Evolutionary conservation across 495 filamentous ascomycete species (phyloP), one percentile per base, ranked within the genome.

Genomic region (Penicillium turbatum): DNA sequence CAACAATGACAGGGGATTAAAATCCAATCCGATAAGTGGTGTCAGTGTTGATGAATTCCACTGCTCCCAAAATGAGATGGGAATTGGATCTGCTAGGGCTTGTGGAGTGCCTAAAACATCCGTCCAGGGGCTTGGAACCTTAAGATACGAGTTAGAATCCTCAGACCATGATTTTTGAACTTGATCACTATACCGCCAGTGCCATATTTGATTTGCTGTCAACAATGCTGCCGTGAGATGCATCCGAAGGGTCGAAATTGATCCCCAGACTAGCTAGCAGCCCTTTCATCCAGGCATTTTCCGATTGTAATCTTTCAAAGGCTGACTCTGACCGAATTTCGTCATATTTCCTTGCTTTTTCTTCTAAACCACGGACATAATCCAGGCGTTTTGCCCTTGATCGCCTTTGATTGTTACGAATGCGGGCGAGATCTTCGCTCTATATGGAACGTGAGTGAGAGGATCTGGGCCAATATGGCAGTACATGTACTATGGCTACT

Each of bases 361-460:
- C 26, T 38, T 59, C 56, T n/a, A 59, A 32, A n/a, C 39, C 44
- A 5, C 30, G 45, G 13, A 59, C 27, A 26, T 59, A 59, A 16
- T 51, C 45, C 8, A 43, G 37, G 5, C 31, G 34, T 10, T 51
- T 53, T 37, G 48, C 44, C 26, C 56, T 53, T 29, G 34, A 59
- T 38, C 47, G 54, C 21, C 56, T 38, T 32, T 59, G 56, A 34
- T 59, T 59, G 42, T 55, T 45, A 35, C 56, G 56, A 31, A 55
- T 38, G 26, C 56, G 51, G 40, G 52, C 51, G 19, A 59, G 56
- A 38, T 59, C 35, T 12, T 59, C 51, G 41, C 44, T 35, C 51
- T 59, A 39, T 6, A 27, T 2, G 38, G n/a, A 6, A n/a, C n/a
- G 24, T n/a, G 26, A 2, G 6, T 42, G 40, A 42, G 36, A 44